phyloP scores from a whole-genome alignment of 192 early-diverging fungal species.

The Coemansia sp. region DNA sequence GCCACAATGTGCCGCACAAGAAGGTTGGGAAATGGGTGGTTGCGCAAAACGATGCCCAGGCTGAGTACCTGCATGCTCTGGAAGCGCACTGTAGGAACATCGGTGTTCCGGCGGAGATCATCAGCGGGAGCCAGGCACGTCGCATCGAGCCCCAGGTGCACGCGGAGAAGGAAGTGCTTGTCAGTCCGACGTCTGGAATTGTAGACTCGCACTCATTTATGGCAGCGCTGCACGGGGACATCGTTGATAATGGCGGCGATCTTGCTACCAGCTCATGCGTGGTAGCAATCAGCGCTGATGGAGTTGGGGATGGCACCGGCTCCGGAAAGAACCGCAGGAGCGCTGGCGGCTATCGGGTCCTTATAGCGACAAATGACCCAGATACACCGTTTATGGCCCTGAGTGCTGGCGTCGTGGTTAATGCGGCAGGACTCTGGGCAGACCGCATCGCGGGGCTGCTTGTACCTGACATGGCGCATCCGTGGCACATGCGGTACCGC shows the following conservation, averaged over 20 bases:
- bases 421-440: slow-evolving; percentile 74
- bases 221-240: slow-evolving; percentile 59
- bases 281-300: slow-evolving; percentile 29
- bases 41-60: slow-evolving; percentile 57
- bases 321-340: neutral
- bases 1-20: slow-evolving; percentile 57
- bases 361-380: slow-evolving; percentile 54
- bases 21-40: slow-evolving; percentile 81
- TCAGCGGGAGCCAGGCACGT: slow-evolving; percentile 39
- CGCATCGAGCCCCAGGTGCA: slow-evolving; percentile 64
- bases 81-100: slow-evolving; percentile 58
- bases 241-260: slow-evolving; percentile 58
- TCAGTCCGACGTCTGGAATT: slow-evolving; percentile 77
- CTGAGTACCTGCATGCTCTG: slow-evolving; percentile 57
- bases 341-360: slow-evolving; percentile 51
- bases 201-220: slow-evolving; percentile 75
- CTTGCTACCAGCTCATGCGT: slow-evolving; percentile 60
- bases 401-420: slow-evolving; percentile 65
- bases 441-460: slow-evolving; percentile 63
- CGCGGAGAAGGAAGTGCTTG: slow-evolving; percentile 57
- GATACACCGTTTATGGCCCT: slow-evolving; percentile 52
- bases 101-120: slow-evolving; percentile 58
- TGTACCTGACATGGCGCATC: slow-evolving; percentile 12
- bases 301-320: neutral
- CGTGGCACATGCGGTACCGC: slow-evolving; percentile 49